These are phyloP conservation scores for Hymenoscyphus linearis DNA, from an alignment of 2,329 filamentous ascomycete species.

Conservation along the genomic window DNA sequence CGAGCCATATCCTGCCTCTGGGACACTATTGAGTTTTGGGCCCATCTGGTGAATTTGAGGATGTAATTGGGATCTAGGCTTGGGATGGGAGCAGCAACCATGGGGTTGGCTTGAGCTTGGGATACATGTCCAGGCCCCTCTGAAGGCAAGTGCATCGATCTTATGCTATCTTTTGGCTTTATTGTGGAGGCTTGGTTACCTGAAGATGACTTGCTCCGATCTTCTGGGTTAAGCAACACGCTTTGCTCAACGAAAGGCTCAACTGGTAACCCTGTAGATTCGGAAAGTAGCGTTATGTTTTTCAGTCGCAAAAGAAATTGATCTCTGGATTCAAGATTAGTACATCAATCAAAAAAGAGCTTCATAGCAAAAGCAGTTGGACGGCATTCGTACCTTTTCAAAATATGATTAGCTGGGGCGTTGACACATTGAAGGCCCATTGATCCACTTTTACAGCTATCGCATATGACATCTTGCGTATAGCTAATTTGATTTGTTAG, in stretches of 20 bases:
- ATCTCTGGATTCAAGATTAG: slow-evolving; percentile 16
- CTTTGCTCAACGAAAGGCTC: slow-evolving; percentile 19
- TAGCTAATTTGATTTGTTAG: slow-evolving; percentile 15
- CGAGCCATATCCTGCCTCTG: slow-evolving; percentile 31
- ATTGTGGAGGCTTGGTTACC: slow-evolving; percentile 10
- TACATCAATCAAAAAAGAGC: not conserved
- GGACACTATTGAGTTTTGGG: slow-evolving; percentile 20
- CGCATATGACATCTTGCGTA: slow-evolving; percentile 29
- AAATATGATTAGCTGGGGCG: slow-evolving; percentile 28
- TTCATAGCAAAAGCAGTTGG: not conserved
- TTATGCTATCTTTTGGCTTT: slow-evolving; percentile 4
- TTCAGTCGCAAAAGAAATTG: slow-evolving; percentile 28
- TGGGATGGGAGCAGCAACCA: not conserved
- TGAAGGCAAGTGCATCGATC: not conserved
- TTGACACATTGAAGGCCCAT: slow-evolving; percentile 29
- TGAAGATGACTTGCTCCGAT: slow-evolving; percentile 1
- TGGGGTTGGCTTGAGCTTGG: not conserved
- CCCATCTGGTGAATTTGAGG: slow-evolving; percentile 24
- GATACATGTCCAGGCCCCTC: not conserved
- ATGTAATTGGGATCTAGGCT: not conserved
- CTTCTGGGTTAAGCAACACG: slow-evolving; percentile 16
- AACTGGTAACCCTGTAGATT: slow-evolving; percentile 19
- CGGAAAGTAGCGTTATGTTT: slow-evolving; percentile 23
- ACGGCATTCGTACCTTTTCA: slow-evolving; percentile 28
- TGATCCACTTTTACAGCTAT: slow-evolving; percentile 18